phyloP scores from a whole-genome alignment of 2,329 filamentous ascomycete genomes.

The Curvularia eragrostidis region DNA sequence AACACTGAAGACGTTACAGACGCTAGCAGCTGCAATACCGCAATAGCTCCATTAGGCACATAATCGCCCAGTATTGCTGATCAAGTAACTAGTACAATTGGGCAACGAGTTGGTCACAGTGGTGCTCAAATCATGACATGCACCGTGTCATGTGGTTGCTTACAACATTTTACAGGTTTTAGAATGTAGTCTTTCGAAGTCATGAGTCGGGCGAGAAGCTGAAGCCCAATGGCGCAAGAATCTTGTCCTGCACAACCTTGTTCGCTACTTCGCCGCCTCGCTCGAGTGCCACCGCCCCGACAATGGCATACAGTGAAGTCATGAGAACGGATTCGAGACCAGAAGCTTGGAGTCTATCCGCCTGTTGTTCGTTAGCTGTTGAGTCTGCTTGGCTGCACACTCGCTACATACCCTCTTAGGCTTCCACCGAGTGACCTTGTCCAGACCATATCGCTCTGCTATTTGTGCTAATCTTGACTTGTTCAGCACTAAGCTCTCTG shows the following conservation, averaged over 20 bases:
- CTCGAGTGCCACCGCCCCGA: slow-evolving; percentile 90
- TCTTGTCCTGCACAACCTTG: slow-evolving; percentile 75
- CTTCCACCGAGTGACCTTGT: slow-evolving; percentile 84
- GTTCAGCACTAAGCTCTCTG: slow-evolving; percentile 67
- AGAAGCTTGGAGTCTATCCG: slow-evolving; percentile 72
- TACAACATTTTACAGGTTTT: slow-evolving; percentile 20
- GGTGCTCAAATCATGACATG: background rate
- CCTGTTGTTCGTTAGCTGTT: slow-evolving; percentile 49
- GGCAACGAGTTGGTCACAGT: background rate
- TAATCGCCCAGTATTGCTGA: background rate
- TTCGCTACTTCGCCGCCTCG: slow-evolving; percentile 80
- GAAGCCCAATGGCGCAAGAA: slow-evolving; percentile 62
- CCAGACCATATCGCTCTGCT: slow-evolving; percentile 73
- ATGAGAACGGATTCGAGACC: slow-evolving; percentile 78
- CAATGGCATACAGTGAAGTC: slow-evolving; percentile 80
- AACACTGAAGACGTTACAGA: background rate
- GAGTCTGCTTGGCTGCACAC: background rate
- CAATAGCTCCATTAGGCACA: background rate
- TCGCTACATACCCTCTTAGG: slow-evolving; percentile 72
- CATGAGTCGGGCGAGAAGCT: slow-evolving; percentile 32
- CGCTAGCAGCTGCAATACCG: background rate
- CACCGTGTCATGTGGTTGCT: slow-evolving; percentile 15
- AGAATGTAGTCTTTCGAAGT: slow-evolving; percentile 11
- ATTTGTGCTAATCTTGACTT: slow-evolving; percentile 71
- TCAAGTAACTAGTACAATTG: background rate